A percentile compares a stretch with the other conserved stretches of the same genome.
These are phyloP conservation scores for Salmacisia buchloeana DNA, from an alignment of 1,284 basidiomycete genomes.

Conservation along the genomic window DNA sequence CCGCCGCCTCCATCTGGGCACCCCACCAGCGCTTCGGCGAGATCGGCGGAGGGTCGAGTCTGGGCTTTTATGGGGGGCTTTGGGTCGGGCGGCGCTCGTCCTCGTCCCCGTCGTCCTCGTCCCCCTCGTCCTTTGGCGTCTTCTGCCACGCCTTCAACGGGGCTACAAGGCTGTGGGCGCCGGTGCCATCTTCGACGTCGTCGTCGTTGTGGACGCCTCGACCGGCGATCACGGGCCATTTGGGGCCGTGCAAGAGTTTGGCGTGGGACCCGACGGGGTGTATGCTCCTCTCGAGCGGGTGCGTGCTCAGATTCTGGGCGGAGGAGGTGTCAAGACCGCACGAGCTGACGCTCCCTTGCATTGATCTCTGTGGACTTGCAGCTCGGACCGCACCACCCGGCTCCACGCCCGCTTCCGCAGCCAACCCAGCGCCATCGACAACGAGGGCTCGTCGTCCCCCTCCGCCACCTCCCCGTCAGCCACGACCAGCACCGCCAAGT, in stretches of 20 bases:
- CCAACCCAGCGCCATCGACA: not conserved
- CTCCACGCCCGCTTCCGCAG: conserved; percentile 27
- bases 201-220: conserved; percentile 18
- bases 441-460: conserved; percentile 32
- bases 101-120: not conserved
- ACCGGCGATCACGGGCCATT: conserved; percentile 35
- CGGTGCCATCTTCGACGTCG: not conserved
- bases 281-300: conserved; percentile 24
- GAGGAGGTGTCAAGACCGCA: not conserved
- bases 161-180: conserved; percentile 39
- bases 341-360: too few species aligned
- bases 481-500: not conserved
- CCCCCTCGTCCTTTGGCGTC: conserved; percentile 18
- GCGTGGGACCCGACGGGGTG: conserved; percentile 45
- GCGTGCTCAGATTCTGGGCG: not conserved
- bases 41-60: conserved; percentile 40
- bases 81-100: conserved; percentile 37
- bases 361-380: too few species aligned
- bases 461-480: conserved; percentile 2
- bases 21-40: conserved; percentile 45
- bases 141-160: conserved; percentile 45
- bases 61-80: conserved; percentile 44
- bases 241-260: conserved; percentile 27
- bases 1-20: conserved; percentile 41
- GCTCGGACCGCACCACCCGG: conserved; percentile 43